Base-by-base conservation (phyloP, 2,329 filamentous ascomycete genomes). In the Sphaerulina musiva region DNA sequence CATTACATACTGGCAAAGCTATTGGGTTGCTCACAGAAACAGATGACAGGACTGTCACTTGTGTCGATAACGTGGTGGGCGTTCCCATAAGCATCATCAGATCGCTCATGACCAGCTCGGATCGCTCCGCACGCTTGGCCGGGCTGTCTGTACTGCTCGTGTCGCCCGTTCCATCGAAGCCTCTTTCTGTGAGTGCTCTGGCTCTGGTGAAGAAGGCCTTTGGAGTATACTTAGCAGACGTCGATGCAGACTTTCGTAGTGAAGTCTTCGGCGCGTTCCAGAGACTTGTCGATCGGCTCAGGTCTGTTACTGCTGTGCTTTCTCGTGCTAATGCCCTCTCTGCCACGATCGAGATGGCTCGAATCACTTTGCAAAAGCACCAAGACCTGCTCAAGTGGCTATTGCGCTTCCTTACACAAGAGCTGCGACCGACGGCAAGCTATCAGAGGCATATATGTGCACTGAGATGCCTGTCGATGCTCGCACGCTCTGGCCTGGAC, bases 361-460 rank as follows among this genome's bases (percentile, higher is more conserved):
- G 48, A 11, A 40, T 26, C 29, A 23, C 42, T 6, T 38, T 62
- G 2, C 9, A 50, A 9, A 38, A 46, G 6, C 60, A 65, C 50
- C 56, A 42, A 46, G 44, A 54, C 11, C 95, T 95, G 64, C 62
- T 95, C n/a, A 67, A 69, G 1, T 91, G 87, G 83, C 95, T 92
- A 66, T 64, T 88, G 1, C 65, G 73, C 1, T 93, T 95, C 61
- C 70, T 96, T 5, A 78, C 82, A 50, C 74, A 76, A 38, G 90
- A 97, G 63, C 74, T 98, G 20, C 80, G 82, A 2, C 84, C 90
- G 2, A 91, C 86, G 1, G 83, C 88, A 12, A 93, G 91, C 9
- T 98, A 97, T 66, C 91, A 95, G 67, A 82, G 90, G 6, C 92
- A 95, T 62, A 87, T 91, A 45, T 87, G 87, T 2, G 83, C 89